A percentile compares a stretch with the other conserved stretches of the same genome.
phyloP scores from a whole-genome alignment of 306 rosid genomes.

The Begonia peltatifolia region DNA sequence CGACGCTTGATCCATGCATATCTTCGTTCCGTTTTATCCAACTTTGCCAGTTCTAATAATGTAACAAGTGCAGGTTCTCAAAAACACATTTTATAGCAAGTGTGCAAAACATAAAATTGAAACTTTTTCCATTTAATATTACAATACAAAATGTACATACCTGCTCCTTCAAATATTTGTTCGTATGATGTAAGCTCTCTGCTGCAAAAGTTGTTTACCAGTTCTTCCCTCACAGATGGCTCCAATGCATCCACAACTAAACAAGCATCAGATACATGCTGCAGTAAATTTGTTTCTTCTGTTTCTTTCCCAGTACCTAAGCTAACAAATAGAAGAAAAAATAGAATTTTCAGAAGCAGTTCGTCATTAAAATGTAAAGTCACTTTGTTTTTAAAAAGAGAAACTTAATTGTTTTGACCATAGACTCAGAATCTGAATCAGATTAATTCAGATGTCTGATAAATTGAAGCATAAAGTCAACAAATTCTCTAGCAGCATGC shows the following conservation, averaged over 20 bases:
- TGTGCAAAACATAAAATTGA: not conserved
- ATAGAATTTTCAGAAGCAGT: not conserved
- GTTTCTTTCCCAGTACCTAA: conserved; percentile 98
- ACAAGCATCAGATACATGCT: conserved; percentile 94
- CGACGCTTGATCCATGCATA: conserved; percentile 99
- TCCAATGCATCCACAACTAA: conserved; percentile 95
- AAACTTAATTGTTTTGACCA: too few species aligned
- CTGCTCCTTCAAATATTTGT: conserved; percentile 99
- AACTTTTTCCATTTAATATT: not conserved
- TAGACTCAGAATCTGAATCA: too few species aligned
- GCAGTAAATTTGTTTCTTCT: conserved; percentile 79
- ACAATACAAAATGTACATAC: conserved; percentile 21
- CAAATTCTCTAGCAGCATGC: too few species aligned
- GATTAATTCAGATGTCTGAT: too few species aligned
- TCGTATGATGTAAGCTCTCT: conserved; percentile 94
- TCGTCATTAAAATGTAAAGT: too few species aligned
- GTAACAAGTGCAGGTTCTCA: conserved; percentile 5
- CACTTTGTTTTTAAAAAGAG: too few species aligned
- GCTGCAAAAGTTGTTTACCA: conserved; percentile 88
- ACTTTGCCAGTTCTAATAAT: conserved; percentile 67
- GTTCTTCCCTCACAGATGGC: conserved; percentile 95
- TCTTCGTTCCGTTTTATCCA: conserved; percentile 95
- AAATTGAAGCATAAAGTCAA: too few species aligned
- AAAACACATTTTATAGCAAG: too few species aligned
- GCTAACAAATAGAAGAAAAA: conserved; percentile 46